Conservation (phyloP, 2,329 filamentous ascomycete species). For the Penicillium sp. region DNA sequence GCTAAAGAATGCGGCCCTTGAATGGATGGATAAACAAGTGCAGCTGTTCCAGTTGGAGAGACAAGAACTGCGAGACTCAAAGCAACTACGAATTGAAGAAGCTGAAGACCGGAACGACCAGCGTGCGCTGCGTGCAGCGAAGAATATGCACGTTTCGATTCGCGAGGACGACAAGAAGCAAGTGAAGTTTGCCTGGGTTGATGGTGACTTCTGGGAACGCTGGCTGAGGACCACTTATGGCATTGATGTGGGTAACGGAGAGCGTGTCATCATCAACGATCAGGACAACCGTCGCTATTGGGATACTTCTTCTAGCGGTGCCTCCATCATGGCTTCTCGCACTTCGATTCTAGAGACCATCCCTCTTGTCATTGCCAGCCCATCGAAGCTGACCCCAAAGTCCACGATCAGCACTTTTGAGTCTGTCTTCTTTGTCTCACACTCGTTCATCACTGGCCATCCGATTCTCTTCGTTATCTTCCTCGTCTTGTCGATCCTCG, state of each 20-base stretch:
- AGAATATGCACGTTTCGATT: constrained; percentile 90
- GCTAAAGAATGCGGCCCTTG: constrained; percentile 91
- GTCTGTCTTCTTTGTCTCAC: constrained; percentile 51
- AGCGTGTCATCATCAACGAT: constrained; percentile 94
- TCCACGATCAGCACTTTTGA: constrained; percentile 55
- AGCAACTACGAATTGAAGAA: constrained; percentile 94
- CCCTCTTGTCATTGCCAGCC: constrained; percentile 55
- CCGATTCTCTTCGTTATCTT: constrained; percentile 50
- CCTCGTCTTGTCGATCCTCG: constrained; percentile 41
- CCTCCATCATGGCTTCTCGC: constrained; percentile 85
- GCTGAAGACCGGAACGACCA: constrained; percentile 92
- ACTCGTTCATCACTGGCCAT: constrained; percentile 49
- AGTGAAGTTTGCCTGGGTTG: constrained; percentile 95
- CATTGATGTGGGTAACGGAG: constrained; percentile 81
- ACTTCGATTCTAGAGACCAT: constrained; percentile 88
- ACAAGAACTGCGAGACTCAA: constrained; percentile 90
- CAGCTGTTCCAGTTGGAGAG: constrained; percentile 90
- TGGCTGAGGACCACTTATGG: constrained; percentile 97
- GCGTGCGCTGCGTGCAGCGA: constrained; percentile 81
- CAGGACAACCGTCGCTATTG: constrained; percentile 95
- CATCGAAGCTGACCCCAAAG: constrained; percentile 54
- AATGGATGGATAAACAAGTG: constrained; percentile 98
- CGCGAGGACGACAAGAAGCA: constrained; percentile 84
- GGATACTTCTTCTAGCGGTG: constrained; percentile 88
- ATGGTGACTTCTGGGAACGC: constrained; percentile 95